Base-by-base conservation (phyloP, 2,329 filamentous ascomycete genomes). In the Aspergillus spinulosporus region DNA sequence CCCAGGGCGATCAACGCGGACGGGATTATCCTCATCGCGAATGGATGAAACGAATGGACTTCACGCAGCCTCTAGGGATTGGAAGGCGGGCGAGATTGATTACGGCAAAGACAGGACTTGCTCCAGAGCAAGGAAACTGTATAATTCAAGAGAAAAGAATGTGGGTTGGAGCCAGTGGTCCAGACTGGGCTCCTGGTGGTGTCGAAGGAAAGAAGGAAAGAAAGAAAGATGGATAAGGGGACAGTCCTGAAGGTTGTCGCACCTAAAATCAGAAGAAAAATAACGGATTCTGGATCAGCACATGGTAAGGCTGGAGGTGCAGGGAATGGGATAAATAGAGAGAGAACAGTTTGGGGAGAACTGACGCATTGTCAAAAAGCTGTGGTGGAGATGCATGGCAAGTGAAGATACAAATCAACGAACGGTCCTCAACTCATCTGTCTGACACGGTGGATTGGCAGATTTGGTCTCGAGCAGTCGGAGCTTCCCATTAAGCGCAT, bases 1-100 rank as follows among this genome's bases (percentile, higher is more conserved):
- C 70, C 68, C 43, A 72, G 54, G 11, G 66, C 59, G 3, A 70
- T 45, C 31, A 67, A 39, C 51, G 73, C 53, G 11, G 65, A 70
- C 46, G 66, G 60, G 45, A 66, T 36, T 37, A 68, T 52, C 59
- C 66, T 64, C 68, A 72, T 73, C 37, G 49, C 63, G 62, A 48
- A 36, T 28, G 31, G 12, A 26, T 43, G 7, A 58, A 56, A 58
- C 44, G 52, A 49, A 26, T 37, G 53, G 31, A 45, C 31, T 36
- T 52, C 34, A 29, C 47, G 28, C 47, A 53, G 46, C 51, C 49
- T 37, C 7, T 5, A 43, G 26, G 45, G 21, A 54, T 39, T 46
- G 32, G 5, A 40, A 39, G 32, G 31, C 42, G 15, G 42, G 29
- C 29, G 49, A 49, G 36, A 42, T 32, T 21, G 3, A 28, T 28